Evolutionary conservation across 208 protist species (phyloP), one percentile per base, ranked within the genome.

Genomic region (Angomonas ambiguus): DNA sequence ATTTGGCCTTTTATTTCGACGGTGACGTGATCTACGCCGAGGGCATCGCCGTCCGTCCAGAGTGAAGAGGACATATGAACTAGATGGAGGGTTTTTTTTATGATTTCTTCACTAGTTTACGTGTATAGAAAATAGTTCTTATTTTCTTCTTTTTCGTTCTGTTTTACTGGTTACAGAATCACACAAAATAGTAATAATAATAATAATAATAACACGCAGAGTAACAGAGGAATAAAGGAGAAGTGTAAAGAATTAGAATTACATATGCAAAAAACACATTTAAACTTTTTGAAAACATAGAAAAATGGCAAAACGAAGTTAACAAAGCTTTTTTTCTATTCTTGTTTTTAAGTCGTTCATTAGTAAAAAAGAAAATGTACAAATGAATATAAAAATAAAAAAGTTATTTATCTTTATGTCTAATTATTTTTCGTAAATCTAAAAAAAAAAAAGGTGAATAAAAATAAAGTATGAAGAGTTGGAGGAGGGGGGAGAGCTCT

Each of bases 1-100:
- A 62, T 22, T n/a, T 34, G 2, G 31, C 32, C 18, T 27, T 76
- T 67, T 10, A 95, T 55, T 20, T 62, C 72, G 10, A 77, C 61
- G n/a, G 45, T 53, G 18, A 53, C 45, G 20, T 24, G 10, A 53
- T 24, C 20, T 5, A 53, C 20, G 45, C 20, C 18, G 20, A 27
- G 45, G 5, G 20, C 10, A 20, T 53, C 45, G 8, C 24, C 16
- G 45, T 13, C 10, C 8, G 20, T 53, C 45, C 35, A 41, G 8
- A 41, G 5, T 18, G 35, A 18, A 13, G 35, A 41, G 35, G 35
- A 41, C 35, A 41, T 41, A 11, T 10, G 49, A 20, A 18, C 13
- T 13, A 18, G 35, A 41, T 41, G 5, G 35, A 41, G n/a, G n/a
- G n/a, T n/a, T n/a, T n/a, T n/a, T n/a, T n/a, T n/a, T n/a, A n/a